Evolutionary conservation across 805 yeast species (phyloP).

Genomic region (Pichia cephalocereana): DNA sequence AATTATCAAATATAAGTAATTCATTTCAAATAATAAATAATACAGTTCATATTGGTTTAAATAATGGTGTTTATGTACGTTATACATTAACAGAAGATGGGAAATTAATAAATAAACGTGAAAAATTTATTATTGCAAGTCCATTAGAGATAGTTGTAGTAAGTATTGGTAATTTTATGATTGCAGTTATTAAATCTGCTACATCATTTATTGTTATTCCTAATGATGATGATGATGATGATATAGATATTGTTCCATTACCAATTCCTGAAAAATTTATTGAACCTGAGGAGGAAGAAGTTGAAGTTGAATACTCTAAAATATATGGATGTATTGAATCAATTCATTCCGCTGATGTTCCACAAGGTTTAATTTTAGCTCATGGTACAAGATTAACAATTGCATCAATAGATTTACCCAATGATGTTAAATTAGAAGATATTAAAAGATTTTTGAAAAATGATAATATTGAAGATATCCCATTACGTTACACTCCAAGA

Average conservation of each 20-base stretch:
- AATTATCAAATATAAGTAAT: conserved; percentile 44
- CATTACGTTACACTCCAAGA: conserved; percentile 44
- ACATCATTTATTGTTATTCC: conserved; percentile 5
- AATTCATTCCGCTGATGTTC: conserved; percentile 55
- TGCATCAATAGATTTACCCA: conserved; percentile 26
- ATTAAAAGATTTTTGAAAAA: conserved; percentile 1
- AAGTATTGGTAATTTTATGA: background rate
- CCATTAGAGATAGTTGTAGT: conserved; percentile 1
- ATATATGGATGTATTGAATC: conserved; percentile 16
- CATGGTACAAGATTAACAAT: conserved; percentile 43
- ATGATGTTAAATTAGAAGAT: conserved; percentile 25
- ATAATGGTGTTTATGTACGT: conserved; percentile 71
- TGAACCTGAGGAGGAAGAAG: conserved; percentile 1
- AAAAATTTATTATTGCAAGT: conserved; percentile 1
- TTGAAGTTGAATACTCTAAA: background rate
- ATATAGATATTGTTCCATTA: conserved; percentile 40
- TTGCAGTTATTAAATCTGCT: conserved; percentile 1
- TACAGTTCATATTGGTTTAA: conserved; percentile 65
- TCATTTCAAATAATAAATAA: conserved; percentile 13
- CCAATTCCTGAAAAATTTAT: conserved; percentile 36
- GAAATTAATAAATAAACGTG: conserved; percentile 38
- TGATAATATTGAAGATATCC: conserved; percentile 28
- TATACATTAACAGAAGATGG: conserved; percentile 58
- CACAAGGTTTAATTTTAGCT: conserved; percentile 57
- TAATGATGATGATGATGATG: conserved; percentile 9